Evolutionary conservation across 2,329 filamentous ascomycete species (phyloP).

Genomic region (Neonectria magnoliae): DNA sequence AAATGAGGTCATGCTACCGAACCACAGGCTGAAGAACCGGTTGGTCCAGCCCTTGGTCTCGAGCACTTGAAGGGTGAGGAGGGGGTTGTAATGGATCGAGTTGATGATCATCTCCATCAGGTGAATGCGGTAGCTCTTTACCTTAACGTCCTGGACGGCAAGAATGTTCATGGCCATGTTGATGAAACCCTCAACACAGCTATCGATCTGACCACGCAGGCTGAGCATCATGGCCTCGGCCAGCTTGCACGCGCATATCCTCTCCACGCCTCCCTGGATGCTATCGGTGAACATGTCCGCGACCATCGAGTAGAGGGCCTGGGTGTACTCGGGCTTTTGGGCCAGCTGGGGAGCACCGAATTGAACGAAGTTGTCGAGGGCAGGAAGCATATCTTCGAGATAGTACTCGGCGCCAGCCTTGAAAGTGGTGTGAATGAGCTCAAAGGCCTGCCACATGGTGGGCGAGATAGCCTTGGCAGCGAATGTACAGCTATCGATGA

Average conservation of each 20-base stretch:
- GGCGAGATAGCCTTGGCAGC: slow-evolving; percentile 94
- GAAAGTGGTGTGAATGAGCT: slow-evolving; percentile 95
- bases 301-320: slow-evolving; percentile 93
- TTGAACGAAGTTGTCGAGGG: slow-evolving; percentile 96
- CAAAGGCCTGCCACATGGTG: slow-evolving; percentile 99
- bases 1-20: slow-evolving; percentile 94
- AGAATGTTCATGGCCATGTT: slow-evolving; percentile 88
- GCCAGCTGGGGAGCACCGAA: slow-evolving; percentile 85
- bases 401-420: slow-evolving; percentile 97
- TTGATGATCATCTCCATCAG: slow-evolving; percentile 99
- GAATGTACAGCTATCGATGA: slow-evolving; percentile 99
- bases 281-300: slow-evolving; percentile 92
- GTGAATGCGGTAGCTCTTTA: slow-evolving; percentile 94
- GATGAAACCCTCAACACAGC: slow-evolving; percentile 89
- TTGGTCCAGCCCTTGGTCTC: slow-evolving; percentile 95
- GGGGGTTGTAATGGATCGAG: slow-evolving; percentile 95
- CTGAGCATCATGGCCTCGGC: slow-evolving; percentile 98
- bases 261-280: slow-evolving; percentile 91
- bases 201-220: slow-evolving; percentile 86
- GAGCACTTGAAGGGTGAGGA: slow-evolving; percentile 85
- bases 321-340: slow-evolving; percentile 86
- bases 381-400: slow-evolving; percentile 97
- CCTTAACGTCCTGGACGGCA: slow-evolving; percentile 78
- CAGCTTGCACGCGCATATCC: slow-evolving; percentile 97
- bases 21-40: slow-evolving; percentile 99